phyloP scores from a whole-genome alignment of 2,329 filamentous ascomycete genomes.

The Colletotrichum melonis region DNA sequence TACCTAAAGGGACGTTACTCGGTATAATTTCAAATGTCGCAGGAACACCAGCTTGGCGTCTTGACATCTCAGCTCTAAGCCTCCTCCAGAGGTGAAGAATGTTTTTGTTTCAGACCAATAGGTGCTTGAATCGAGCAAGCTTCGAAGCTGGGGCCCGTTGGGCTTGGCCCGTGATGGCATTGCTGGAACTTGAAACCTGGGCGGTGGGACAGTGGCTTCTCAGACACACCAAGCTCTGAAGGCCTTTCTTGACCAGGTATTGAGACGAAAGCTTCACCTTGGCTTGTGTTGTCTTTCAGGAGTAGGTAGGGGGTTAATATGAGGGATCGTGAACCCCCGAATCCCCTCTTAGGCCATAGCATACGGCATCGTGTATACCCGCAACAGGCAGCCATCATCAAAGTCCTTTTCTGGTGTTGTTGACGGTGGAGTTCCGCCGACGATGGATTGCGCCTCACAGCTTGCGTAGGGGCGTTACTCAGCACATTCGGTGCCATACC shows the following conservation, averaged over 20 bases:
- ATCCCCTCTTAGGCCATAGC: neutral
- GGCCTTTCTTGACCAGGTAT: neutral
- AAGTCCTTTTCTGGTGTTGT: neutral
- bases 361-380: neutral
- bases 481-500: neutral
- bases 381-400: neutral
- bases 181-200: slow-evolving; percentile 2
- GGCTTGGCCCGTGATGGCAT: neutral
- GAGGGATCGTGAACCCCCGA: neutral
- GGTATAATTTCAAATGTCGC: neutral
- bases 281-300: neutral
- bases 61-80: neutral
- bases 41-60: neutral
- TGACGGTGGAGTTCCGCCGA: neutral
- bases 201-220: neutral
- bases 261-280: neutral
- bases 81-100: neutral
- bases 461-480: slow-evolving; percentile 2
- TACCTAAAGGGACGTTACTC: neutral
- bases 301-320: neutral
- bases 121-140: neutral
- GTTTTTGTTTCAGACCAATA: neutral
- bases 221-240: neutral
- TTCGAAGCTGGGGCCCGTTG: neutral
- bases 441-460: neutral